A percentile compares a stretch with the other conserved stretches of the same genome.
Conservation (phyloP, 306 rosid genomes). For the Canavalia ensiformis region DNA sequence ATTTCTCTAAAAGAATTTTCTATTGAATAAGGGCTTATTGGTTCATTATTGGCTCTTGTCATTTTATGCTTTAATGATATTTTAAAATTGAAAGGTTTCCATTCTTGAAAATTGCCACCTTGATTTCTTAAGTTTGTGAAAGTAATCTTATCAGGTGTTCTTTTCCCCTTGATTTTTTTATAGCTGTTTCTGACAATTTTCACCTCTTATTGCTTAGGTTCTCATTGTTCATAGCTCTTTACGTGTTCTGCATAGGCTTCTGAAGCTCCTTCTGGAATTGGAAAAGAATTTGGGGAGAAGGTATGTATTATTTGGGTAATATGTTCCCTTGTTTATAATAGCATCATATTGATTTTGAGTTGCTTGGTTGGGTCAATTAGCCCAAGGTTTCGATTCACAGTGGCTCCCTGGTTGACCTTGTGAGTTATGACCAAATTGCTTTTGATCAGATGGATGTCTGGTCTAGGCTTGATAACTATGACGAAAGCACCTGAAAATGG, state of each 20-base stretch:
- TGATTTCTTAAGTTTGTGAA: conserved; percentile 31
- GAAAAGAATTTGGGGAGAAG: conserved; percentile 67
- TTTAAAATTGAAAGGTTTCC: not conserved
- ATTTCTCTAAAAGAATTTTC: conserved; percentile 14
- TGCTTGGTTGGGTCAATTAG: conserved; percentile 1
- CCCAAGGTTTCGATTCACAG: conserved; percentile 18
- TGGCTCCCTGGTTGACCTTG: conserved; percentile 24
- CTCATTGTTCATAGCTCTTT: conserved; percentile 75
- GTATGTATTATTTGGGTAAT: conserved; percentile 54
- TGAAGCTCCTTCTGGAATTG: conserved; percentile 67
- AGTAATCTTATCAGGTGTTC: conserved; percentile 22
- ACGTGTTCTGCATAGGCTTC: conserved; percentile 64
- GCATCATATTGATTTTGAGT: conserved; percentile 33
- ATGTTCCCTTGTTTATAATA: conserved; percentile 33
- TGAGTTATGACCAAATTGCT: not conserved
- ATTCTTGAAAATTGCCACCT: conserved; percentile 28
- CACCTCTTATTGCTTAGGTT: conserved; percentile 58
- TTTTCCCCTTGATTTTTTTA: conserved; percentile 30
- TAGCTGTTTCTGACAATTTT: conserved; percentile 43
- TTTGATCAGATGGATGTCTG: not conserved
- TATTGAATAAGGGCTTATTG: conserved; percentile 11
- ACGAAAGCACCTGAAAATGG: not conserved
- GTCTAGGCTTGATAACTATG: conserved; percentile 22
- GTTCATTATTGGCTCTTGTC: conserved; percentile 33
- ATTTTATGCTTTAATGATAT: conserved; percentile 19